These are phyloP conservation scores for Ulmus americana DNA, from an alignment of 331 rosid species.

Conservation along the genomic window DNA sequence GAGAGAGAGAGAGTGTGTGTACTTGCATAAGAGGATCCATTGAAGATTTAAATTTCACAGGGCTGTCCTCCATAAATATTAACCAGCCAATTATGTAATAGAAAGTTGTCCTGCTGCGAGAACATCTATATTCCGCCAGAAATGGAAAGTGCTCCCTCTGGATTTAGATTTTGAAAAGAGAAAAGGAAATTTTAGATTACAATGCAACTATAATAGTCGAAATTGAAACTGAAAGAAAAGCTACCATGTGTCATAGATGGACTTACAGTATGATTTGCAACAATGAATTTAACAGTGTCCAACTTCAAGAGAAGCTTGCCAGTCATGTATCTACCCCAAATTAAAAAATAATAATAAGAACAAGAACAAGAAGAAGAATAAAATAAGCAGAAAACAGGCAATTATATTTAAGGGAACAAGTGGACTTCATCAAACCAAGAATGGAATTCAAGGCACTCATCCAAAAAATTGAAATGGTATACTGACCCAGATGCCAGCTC, in stretches of 20 bases:
- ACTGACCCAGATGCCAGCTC: constrained; percentile 94
- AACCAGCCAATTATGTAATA: constrained; percentile 72
- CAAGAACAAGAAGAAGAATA: too few species aligned
- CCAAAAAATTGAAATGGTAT: constrained; percentile 8
- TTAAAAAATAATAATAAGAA: neutral
- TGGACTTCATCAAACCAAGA: neutral
- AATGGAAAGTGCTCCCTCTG: constrained; percentile 88
- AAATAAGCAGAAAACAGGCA: constrained; percentile 5
- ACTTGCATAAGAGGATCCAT: constrained; percentile 89
- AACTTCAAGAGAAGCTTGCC: constrained; percentile 83
- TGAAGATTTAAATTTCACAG: constrained; percentile 75
- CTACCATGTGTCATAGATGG: constrained; percentile 7
- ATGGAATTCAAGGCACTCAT: constrained; percentile 15
- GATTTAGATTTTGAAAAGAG: constrained; percentile 13
- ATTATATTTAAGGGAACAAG: neutral
- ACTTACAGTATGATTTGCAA: constrained; percentile 71
- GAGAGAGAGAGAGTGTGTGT: constrained; percentile 22
- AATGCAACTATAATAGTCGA: neutral
- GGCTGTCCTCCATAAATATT: constrained; percentile 82
- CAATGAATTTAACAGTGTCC: constrained; percentile 62
- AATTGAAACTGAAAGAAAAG: constrained; percentile 1
- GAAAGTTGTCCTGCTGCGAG: constrained; percentile 77
- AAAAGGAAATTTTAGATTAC: constrained; percentile 1
- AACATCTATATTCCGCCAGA: constrained; percentile 71
- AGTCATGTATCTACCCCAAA: constrained; percentile 54